These are phyloP conservation scores for Lachnellula hyalina DNA, from an alignment of 2,329 filamentous ascomycete genomes.

Conservation along the genomic window DNA sequence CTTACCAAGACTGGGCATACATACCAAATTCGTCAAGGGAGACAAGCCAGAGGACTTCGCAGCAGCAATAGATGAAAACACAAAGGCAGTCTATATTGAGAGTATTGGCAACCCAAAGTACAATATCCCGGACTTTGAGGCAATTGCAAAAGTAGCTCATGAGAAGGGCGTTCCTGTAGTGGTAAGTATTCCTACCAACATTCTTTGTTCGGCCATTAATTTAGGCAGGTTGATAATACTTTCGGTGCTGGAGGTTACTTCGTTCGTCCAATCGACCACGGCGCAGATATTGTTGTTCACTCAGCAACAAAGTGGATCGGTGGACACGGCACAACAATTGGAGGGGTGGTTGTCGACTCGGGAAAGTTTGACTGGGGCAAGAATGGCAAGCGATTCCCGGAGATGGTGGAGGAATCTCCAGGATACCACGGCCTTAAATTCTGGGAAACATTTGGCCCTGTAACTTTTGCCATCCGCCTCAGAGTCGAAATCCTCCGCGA, in stretches of 20 bases:
- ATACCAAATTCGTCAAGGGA: conserved; percentile 79
- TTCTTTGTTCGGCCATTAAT: conserved; percentile 4
- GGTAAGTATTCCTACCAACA: conserved; percentile 29
- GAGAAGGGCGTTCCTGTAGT: conserved; percentile 53
- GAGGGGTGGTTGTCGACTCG: conserved; percentile 77
- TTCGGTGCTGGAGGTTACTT: conserved; percentile 93
- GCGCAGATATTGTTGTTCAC: conserved; percentile 90
- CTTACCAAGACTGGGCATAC: conserved; percentile 79
- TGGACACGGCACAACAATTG: conserved; percentile 89
- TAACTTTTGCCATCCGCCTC: conserved; percentile 77
- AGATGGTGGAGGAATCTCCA: conserved; percentile 82
- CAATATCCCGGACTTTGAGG: conserved; percentile 87
- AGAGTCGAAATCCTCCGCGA: conserved; percentile 90
- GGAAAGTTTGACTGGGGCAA: conserved; percentile 94
- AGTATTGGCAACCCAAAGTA: conserved; percentile 86
- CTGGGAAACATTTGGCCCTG: conserved; percentile 82
- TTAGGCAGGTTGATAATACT: conserved; percentile 74
- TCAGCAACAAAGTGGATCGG: conserved; percentile 97
- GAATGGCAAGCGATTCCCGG: conserved; percentile 78
- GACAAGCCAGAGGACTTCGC: conserved; percentile 76
- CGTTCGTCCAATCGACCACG: conserved; percentile 78
- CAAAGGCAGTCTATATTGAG: conserved; percentile 88
- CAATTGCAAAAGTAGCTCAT: conserved; percentile 75
- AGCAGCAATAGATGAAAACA: conserved; percentile 82
- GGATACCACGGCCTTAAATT: conserved; percentile 94